These are phyloP conservation scores for Ogataea pignaliae DNA, from an alignment of 805 yeast species.

Conservation along the genomic window DNA sequence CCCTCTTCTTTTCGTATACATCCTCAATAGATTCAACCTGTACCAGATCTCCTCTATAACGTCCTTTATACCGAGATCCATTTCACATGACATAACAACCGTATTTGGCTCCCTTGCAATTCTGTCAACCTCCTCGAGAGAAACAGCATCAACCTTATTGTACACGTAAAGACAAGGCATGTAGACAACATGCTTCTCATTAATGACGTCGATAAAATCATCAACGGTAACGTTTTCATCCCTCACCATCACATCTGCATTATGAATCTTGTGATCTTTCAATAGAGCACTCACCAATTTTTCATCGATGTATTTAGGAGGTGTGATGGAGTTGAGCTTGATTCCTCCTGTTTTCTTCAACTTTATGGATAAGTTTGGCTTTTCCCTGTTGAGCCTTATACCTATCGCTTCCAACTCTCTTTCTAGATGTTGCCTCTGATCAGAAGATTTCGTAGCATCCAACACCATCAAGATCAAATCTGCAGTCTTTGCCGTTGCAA, in stretches of 20 bases:
- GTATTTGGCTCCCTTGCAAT: slow-evolving; percentile 91
- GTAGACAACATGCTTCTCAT: slow-evolving; percentile 82
- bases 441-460: slow-evolving; percentile 91
- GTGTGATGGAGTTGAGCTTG: slow-evolving; percentile 72
- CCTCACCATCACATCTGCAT: slow-evolving; percentile 86
- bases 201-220: slow-evolving; percentile 87
- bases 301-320: slow-evolving; percentile 79
- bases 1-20: slow-evolving; percentile 88
- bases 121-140: slow-evolving; percentile 89
- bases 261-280: slow-evolving; percentile 85
- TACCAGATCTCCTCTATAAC: slow-evolving; percentile 93
- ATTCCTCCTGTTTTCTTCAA: slow-evolving; percentile 89
- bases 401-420: slow-evolving; percentile 92
- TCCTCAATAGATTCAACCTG: slow-evolving; percentile 69
- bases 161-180: slow-evolving; percentile 90
- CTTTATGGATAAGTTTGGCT: slow-evolving; percentile 76
- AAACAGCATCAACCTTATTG: slow-evolving; percentile 93
- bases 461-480: slow-evolving; percentile 89
- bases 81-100: slow-evolving; percentile 88
- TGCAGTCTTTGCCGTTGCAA: slow-evolving; percentile 92
- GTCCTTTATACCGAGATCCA: slow-evolving; percentile 81
- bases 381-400: slow-evolving; percentile 74
- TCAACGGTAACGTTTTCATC: slow-evolving; percentile 90
- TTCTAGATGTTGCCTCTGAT: slow-evolving; percentile 83
- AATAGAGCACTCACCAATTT: slow-evolving; percentile 71